Base-by-base conservation (phyloP, 2,329 filamentous ascomycete genomes). In the Monosporascus sp. region DNA sequence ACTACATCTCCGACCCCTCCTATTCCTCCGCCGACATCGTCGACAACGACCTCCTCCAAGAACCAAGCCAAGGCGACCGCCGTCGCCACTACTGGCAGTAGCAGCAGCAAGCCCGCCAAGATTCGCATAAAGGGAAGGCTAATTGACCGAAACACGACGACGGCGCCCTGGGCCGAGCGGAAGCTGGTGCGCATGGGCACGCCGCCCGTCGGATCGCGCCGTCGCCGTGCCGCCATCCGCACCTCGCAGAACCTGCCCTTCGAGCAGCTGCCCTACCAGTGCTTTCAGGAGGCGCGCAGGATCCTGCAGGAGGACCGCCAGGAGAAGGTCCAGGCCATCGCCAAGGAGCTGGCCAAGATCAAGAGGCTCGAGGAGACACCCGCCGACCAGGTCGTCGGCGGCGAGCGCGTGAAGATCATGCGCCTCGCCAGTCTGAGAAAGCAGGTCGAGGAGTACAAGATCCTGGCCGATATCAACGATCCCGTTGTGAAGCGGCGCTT, bases 181-280 rank as follows among this genome's bases (percentile, higher is more conserved):
- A 80, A 79, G 56, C 76, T 96, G 51, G 75, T 91, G 65, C 82
- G 82, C 66, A 74, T 80, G 59, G 86, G 89, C 51, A 79, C 84
- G 45, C 78, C 82, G 56, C 90, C 90, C 50, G 77, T 96, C 63
- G 92, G 92, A 49, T 96, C 91, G 46, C 85, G 92, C 62, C 84
- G 92, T 77, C 86, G 92, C 57, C 86, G 93, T 68, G 82, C 84
- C 27, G 88, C 88, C 27, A 70, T 92, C 55, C 83, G 79, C 64
- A 82, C 75, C 62, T 81, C 75, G 38, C 73, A 79, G 57, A 81
- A 86, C 63, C 75, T 96, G 48, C 90, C 92, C 25, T 97, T 99
- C 68, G 90, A 96, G 75, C 88, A 93, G 68, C 77, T 99, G 60
- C 94, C 94, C 18, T 99, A 95, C 74, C 93, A 97, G 79, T 94